Percentiles rank a stretch among this genome's conserved stretches.
These are phyloP conservation scores for Alnus glutinosa DNA, from an alignment of 306 rosid genomes.

Conservation along the genomic window DNA sequence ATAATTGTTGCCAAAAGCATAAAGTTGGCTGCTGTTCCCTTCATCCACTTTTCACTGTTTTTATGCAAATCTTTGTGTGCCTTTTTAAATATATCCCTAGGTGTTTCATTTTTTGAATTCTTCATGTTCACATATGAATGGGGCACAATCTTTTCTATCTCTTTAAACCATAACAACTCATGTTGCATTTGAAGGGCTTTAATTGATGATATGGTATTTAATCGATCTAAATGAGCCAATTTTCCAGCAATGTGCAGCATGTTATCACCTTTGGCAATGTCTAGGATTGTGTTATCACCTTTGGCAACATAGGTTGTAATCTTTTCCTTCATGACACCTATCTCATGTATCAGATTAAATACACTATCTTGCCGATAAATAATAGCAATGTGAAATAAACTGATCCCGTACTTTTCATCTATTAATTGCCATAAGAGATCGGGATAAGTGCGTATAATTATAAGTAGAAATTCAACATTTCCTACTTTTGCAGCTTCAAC, in stretches of 20 bases:
- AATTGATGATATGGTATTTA: constrained; percentile 3
- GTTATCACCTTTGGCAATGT: too few relatives aligned
- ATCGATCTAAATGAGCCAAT: constrained; percentile 8
- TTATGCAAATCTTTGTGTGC: not conserved
- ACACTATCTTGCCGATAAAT: constrained; percentile 19
- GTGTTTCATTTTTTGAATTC: not conserved
- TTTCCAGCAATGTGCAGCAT: constrained; percentile 29
- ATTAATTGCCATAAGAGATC: constrained; percentile 26
- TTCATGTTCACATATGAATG: not conserved
- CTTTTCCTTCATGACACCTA: constrained; percentile 11
- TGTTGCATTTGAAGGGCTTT: constrained; percentile 29
- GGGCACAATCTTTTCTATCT: constrained; percentile 6
- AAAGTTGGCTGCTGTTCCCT: not conserved
- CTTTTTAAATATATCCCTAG: not conserved
- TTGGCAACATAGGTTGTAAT: not conserved
- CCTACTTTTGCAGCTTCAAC: constrained; percentile 11
- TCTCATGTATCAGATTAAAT: constrained; percentile 16
- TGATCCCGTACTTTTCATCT: not conserved
- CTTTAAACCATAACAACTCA: constrained; percentile 33
- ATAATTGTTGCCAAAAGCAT: constrained; percentile 8
- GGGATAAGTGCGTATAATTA: constrained; percentile 13
- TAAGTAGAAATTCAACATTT: constrained; percentile 22
- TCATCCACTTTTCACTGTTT: constrained; percentile 1
- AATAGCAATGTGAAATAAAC: constrained; percentile 27
- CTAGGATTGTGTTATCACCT: not conserved